Evolutionary conservation across 2,329 filamentous ascomycete genomes (phyloP).

Genomic region (Botrytis paeoniae): DNA sequence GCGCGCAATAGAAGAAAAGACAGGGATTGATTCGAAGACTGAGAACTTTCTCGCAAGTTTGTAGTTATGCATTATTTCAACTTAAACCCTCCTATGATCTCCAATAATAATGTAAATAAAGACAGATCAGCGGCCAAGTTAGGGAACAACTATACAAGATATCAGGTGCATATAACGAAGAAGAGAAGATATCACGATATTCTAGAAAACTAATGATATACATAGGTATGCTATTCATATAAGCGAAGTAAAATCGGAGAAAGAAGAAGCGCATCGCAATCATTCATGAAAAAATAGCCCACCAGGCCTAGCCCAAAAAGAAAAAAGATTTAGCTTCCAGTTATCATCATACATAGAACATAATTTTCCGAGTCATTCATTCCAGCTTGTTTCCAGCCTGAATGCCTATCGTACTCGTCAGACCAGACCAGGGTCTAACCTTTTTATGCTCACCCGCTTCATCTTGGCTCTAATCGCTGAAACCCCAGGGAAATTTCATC

Average conservation of each 20-base stretch:
- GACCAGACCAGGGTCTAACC: slow-evolving; percentile 11
- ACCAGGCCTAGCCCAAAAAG: slow-evolving; percentile 11
- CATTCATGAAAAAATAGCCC: slow-evolving; percentile 5
- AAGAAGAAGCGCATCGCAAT: slow-evolving; percentile 1
- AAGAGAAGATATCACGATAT: not conserved
- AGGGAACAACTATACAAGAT: not conserved
- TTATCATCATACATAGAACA: slow-evolving; percentile 18
- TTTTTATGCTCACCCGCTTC: not conserved
- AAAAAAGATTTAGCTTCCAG: slow-evolving; percentile 10
- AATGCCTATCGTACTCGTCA: not conserved
- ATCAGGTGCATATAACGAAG: not conserved
- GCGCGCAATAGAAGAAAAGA: not conserved
- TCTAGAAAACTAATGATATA: not conserved
- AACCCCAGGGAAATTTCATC: not conserved
- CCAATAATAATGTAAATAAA: not conserved
- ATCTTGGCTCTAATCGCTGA: not conserved
- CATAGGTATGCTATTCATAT: not conserved
- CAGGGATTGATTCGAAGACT: not conserved
- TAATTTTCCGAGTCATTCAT: slow-evolving; percentile 5
- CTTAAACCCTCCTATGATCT: not conserved
- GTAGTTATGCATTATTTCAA: not conserved
- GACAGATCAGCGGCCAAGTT: not conserved
- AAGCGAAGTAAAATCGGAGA: not conserved
- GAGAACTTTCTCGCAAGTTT: not conserved
- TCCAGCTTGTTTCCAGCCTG: not conserved